Evolutionary conservation across 495 filamentous ascomycete genomes (phyloP).

Genomic region (Tuber microsphaerosporum): DNA sequence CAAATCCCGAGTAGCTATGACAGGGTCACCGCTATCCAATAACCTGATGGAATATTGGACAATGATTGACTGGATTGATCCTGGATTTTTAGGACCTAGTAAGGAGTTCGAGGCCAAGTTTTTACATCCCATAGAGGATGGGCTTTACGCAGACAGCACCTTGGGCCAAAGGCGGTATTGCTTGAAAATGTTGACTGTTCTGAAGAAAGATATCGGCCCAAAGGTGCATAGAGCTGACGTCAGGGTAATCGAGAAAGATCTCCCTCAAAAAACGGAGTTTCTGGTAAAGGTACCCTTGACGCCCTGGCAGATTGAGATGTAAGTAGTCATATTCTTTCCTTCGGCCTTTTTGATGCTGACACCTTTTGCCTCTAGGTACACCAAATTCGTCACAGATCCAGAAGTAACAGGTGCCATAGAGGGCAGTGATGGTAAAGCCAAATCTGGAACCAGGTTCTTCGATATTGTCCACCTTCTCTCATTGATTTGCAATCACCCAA

Average conservation of each 20-base stretch:
- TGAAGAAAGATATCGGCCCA: constrained; percentile 64
- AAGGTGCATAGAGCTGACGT: constrained; percentile 74
- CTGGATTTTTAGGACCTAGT: constrained; percentile 62
- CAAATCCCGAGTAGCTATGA: constrained; percentile 71
- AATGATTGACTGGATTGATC: constrained; percentile 84
- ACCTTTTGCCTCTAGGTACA: constrained; percentile 15
- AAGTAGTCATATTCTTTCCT: background rate
- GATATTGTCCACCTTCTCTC: constrained; percentile 47
- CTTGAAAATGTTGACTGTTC: constrained; percentile 59
- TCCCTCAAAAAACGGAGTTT: constrained; percentile 74
- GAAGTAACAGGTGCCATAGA: constrained; percentile 25
- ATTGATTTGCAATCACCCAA: constrained; percentile 71
- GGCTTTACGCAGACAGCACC: constrained; percentile 60
- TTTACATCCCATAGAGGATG: constrained; percentile 63
- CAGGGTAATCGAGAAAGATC: constrained; percentile 54
- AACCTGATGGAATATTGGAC: constrained; percentile 72
- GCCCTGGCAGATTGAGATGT: constrained; percentile 52
- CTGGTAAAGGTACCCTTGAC: constrained; percentile 67
- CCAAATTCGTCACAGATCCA: constrained; percentile 24
- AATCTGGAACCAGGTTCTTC: constrained; percentile 26
- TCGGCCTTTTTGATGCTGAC: constrained; percentile 9
- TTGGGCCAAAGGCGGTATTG: constrained; percentile 50
- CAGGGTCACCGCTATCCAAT: constrained; percentile 80
- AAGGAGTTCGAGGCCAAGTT: constrained; percentile 62
- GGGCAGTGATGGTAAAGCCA: constrained; percentile 11